Conservation (phyloP, 1,139 yeast species). For the Magnusiomyces paraingens region DNA sequence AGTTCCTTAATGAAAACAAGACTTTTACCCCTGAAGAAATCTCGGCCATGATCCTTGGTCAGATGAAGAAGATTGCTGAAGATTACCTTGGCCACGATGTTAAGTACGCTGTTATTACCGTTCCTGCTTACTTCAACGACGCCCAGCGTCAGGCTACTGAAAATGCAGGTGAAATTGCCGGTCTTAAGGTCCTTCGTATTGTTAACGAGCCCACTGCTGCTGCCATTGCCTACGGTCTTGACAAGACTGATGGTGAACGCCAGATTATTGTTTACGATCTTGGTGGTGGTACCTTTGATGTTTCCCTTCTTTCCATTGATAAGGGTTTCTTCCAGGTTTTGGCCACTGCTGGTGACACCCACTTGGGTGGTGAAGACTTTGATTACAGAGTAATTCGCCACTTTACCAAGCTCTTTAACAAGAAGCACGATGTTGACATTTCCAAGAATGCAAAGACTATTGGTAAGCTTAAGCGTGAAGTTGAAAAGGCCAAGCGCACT, state of each 20-base stretch:
- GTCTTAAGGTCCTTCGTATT: slow-evolving; percentile 87
- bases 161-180: slow-evolving; percentile 97
- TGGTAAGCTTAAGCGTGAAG: slow-evolving; percentile 89
- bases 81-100: slow-evolving; percentile 84
- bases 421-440: slow-evolving; percentile 78
- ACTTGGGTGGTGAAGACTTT: slow-evolving; percentile 97
- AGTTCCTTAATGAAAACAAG: slow-evolving; percentile 60
- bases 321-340: slow-evolving; percentile 93
- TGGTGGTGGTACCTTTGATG: slow-evolving; percentile 97
- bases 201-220: slow-evolving; percentile 99
- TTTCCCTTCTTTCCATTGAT: slow-evolving; percentile 78
- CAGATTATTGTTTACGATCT: slow-evolving; percentile 90
- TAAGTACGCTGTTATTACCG: slow-evolving; percentile 92
- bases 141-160: slow-evolving; percentile 98
- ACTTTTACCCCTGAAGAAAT: slow-evolving; percentile 83
- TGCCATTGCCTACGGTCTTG: slow-evolving; percentile 95
- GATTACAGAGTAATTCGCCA: slow-evolving; percentile 85
- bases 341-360: slow-evolving; percentile 96
- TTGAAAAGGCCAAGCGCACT: slow-evolving; percentile 94
- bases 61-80: slow-evolving; percentile 92
- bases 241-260: slow-evolving; percentile 79
- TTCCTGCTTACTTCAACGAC: slow-evolving; percentile 96
- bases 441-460: slow-evolving; percentile 69
- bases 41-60: slow-evolving; percentile 84
- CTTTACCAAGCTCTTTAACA: slow-evolving; percentile 77